phyloP scores from a whole-genome alignment of 176 grass and related monocot genomes.

The Pontederia crassipes region DNA sequence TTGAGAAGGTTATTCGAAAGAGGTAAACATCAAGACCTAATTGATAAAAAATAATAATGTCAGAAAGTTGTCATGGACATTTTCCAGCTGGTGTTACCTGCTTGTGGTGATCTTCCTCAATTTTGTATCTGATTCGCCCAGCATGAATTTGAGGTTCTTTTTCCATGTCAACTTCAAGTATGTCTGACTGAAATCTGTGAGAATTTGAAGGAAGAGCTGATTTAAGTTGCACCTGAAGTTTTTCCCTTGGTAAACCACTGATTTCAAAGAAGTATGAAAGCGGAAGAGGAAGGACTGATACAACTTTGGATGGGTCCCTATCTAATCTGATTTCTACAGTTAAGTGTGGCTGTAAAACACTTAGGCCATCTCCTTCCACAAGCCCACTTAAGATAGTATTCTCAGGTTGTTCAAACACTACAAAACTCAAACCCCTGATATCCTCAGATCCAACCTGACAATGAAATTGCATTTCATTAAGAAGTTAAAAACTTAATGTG shows the following conservation, averaged over 20 bases:
- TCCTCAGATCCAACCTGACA: constrained; percentile 66
- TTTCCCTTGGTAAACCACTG: constrained; percentile 60
- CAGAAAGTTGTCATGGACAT: neutral
- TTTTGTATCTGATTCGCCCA: constrained; percentile 72
- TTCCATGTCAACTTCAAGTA: constrained; percentile 77
- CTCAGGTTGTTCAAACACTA: constrained; percentile 82
- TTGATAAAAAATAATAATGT: too few species aligned
- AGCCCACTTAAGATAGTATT: constrained; percentile 70
- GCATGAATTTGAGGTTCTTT: constrained; percentile 83
- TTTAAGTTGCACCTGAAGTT: constrained; percentile 66
- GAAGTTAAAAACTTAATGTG: too few species aligned
- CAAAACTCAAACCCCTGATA: constrained; percentile 65
- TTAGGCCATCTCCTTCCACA: constrained; percentile 51
- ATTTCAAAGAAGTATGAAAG: constrained; percentile 84
- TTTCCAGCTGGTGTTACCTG: constrained; percentile 32
- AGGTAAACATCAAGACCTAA: too few species aligned
- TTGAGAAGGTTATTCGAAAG: too few species aligned
- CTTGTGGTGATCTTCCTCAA: constrained; percentile 67
- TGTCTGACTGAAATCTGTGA: constrained; percentile 58
- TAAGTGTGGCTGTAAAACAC: constrained; percentile 48
- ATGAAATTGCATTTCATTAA: constrained; percentile 7
- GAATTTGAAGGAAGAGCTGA: constrained; percentile 66
- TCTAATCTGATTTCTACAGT: constrained; percentile 82
- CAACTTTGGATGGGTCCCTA: constrained; percentile 60
- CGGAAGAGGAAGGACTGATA: constrained; percentile 54